Base-by-base conservation (phyloP, 2,329 filamentous ascomycete genomes). In the Atkinsonella texensis region DNA sequence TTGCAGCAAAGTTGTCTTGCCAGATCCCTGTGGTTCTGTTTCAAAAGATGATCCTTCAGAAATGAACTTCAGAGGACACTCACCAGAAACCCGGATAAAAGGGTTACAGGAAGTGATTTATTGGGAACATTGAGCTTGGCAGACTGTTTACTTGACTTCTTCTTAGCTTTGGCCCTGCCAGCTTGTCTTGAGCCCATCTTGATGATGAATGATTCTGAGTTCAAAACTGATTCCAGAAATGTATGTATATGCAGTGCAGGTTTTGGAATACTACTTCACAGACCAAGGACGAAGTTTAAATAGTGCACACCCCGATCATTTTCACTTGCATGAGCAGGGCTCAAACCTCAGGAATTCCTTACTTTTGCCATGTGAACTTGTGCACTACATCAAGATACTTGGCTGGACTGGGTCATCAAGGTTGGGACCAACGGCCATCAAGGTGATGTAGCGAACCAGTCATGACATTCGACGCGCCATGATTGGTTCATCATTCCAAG, bases 1-100 rank as follows among this genome's bases (percentile, higher is more conserved):
- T 54, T 85, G 77, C 0, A 87, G 72, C 0, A 87, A 72, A 0
- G 84, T 87, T 0, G 84, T 87, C 62, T 87, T 87, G 1, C 84
- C 84, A 45, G 81, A 79, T 11, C 83, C 83, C 80, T 82, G 32
- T 10, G 1, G 11, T 28, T 46, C 17, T 13, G n/a, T 13, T 15
- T 23, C 20, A n/a, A 46, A n/a, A 13, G 9, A 23, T 3, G 13
- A 53, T 20, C 53, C 10, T 18, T 31, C 23, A 5, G 11, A 32
- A 6, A 44, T 33, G 23, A 12, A 5, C 18, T 38, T 9, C 10
- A 7, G 13, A 7, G 31, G 17, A 10, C 17, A 32, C 23, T 32
- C 50, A 67, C 66, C 48, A 68, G 43, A 28, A 68, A 68, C 0
- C 66, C 66, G 2, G 66, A 68, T 0, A 68, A 55, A 1, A 68